phyloP scores from a whole-genome alignment of 352 stramenopile genomes.

The Globisporangium paddicum region DNA sequence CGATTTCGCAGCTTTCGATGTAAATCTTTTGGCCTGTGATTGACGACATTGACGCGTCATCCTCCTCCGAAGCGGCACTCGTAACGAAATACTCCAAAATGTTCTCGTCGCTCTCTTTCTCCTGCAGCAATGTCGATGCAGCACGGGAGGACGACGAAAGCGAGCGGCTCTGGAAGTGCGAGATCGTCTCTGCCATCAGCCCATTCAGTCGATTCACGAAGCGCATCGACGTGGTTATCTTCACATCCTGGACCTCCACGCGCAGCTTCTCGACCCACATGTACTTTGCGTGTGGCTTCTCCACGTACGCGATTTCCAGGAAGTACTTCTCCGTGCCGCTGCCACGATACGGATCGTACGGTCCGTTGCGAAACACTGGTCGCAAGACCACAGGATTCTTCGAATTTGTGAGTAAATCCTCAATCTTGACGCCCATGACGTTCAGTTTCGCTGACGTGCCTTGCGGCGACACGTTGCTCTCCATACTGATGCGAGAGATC shows the following conservation, averaged over 20 bases:
- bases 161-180: slow-evolving; percentile 66
- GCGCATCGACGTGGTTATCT: slow-evolving; percentile 70
- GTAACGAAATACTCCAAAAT: slow-evolving; percentile 72
- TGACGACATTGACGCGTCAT: slow-evolving; percentile 52
- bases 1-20: slow-evolving; percentile 64
- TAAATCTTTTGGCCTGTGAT: slow-evolving; percentile 79
- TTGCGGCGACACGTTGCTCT: slow-evolving; percentile 35
- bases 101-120: slow-evolving; percentile 33
- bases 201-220: slow-evolving; percentile 71
- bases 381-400: slow-evolving; percentile 67
- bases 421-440: slow-evolving; percentile 68
- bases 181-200: slow-evolving; percentile 52
- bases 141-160: slow-evolving; percentile 38
- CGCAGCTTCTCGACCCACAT: slow-evolving; percentile 56
- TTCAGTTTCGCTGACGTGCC: slow-evolving; percentile 56
- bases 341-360: slow-evolving; percentile 11
- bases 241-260: slow-evolving; percentile 63
- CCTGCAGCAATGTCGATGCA: slow-evolving; percentile 21
- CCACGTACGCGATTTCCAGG: slow-evolving; percentile 60
- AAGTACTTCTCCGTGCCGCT: slow-evolving; percentile 43
- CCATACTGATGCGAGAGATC: slow-evolving; percentile 59
- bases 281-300: slow-evolving; percentile 69
- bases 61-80: slow-evolving; percentile 28
- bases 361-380: slow-evolving; percentile 29
- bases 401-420: slow-evolving; percentile 57